These are phyloP conservation scores for Cocos nucifera DNA, from an alignment of 176 grass and related monocot genomes.

Conservation along the genomic window DNA sequence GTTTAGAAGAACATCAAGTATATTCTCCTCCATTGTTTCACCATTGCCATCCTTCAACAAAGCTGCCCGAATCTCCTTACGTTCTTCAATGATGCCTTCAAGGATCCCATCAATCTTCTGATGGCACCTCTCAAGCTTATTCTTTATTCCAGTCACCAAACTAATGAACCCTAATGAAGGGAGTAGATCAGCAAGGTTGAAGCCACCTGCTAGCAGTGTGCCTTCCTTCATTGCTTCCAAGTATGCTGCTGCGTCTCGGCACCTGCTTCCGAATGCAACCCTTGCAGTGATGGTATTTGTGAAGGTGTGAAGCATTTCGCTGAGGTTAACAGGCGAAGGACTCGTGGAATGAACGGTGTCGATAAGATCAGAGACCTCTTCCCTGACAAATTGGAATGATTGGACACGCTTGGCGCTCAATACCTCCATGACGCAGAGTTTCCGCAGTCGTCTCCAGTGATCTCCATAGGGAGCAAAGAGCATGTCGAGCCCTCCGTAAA, in stretches of 20 bases:
- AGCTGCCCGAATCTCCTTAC: conserved; percentile 10
- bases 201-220: conserved; percentile 10
- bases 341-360: background rate
- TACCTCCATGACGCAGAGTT: conserved; percentile 45
- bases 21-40: conserved; percentile 29
- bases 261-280: conserved; percentile 39
- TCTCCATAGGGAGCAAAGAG: conserved; percentile 50
- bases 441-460: conserved; percentile 58
- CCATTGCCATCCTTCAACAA: conserved; percentile 2
- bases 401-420: conserved; percentile 37
- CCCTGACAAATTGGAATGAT: conserved; percentile 34
- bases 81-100: conserved; percentile 45
- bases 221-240: conserved; percentile 8
- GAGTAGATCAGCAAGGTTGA: conserved; percentile 41
- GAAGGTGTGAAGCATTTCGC: conserved; percentile 25
- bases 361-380: conserved; percentile 28
- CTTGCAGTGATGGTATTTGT: conserved; percentile 23
- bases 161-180: conserved; percentile 24
- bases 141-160: conserved; percentile 2
- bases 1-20: conserved; percentile 43
- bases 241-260: conserved; percentile 42
- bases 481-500: conserved; percentile 32
- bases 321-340: conserved; percentile 27
- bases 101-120: conserved; percentile 32
- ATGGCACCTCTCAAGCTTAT: conserved; percentile 20